Base-by-base conservation (phyloP, 345 rosid species). In the Turnera subulata region DNA sequence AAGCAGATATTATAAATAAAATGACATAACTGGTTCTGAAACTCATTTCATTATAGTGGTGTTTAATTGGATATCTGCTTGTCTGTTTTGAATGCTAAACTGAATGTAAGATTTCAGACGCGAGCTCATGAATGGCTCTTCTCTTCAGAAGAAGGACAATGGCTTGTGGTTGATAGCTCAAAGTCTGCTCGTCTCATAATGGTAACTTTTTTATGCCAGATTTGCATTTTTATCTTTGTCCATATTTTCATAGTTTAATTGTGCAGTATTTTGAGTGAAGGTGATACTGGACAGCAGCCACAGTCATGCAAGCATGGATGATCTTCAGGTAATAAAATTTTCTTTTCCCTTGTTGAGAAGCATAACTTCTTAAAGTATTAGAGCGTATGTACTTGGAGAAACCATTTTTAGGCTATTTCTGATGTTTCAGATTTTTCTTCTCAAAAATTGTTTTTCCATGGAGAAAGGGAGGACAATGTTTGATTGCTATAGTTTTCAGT, bases 141-240 rank as follows among this genome's bases (percentile, higher is more conserved):
- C 83, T 79, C 86, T 73, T 83, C 95, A 67, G 95, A 92, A 74
- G 98, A 86, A 84, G 98, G 98, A 69, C 98, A 89, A 64, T 89
- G 97, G 97, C 60, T 69, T 61, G 76, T 92, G 40, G 88, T 92
- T 53, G 95, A 86, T 73, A 92, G 84, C 78, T 73, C 95, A 66
- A 76, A 71, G 72, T 78, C 96, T 29, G 97, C 91, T 80, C 98
- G 98, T 58, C 81, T 92, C 58, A 77, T 92, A 69, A 83, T 92
- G 97, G 96, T 91, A 79, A 13, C 58, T 49, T 66, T 51, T 62
- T 14, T 14, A 16, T 20, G 2, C 42, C 49, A 32, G 24, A 51
- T 46, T 55, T 45, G 24, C 44, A 55, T 22, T 33, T 32, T n/a
- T 46, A 8, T 29, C 8, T 51, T 46, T 24, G 56, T 35, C 46